Evolutionary conservation across 257 asterid genomes (phyloP).

Genomic region (Verbascum thapsus): DNA sequence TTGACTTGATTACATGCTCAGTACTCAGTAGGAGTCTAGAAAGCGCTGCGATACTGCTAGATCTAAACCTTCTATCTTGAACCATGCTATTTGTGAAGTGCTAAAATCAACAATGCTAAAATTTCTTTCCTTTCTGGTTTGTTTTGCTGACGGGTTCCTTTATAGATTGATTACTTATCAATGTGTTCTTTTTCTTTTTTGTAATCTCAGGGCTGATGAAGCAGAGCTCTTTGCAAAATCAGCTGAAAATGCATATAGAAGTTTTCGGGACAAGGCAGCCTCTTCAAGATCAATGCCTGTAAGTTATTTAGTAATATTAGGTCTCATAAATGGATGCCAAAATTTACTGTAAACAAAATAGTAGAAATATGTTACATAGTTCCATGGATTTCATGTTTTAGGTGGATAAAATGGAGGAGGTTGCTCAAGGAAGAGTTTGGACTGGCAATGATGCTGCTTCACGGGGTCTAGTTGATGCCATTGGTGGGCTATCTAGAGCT

Average conservation of each 20-base stretch:
- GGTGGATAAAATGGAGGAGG: conserved; percentile 93
- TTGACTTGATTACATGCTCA: no score
- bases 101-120: no score
- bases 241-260: conserved; percentile 73
- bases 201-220: conserved; percentile 73
- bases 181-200: background rate
- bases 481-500: conserved; percentile 90
- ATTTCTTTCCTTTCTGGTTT: no score
- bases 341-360: background rate
- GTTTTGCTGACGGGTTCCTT: conserved; percentile 1
- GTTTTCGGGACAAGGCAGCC: conserved; percentile 94
- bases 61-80: no score
- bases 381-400: conserved; percentile 39
- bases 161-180: background rate
- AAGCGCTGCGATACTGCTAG: no score
- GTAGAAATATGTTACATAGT: conserved; percentile 10
- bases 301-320: conserved; percentile 38
- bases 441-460: conserved; percentile 89
- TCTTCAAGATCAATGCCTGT: conserved; percentile 94
- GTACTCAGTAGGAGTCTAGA: no score
- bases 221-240: conserved; percentile 92
- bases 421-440: conserved; percentile 99
- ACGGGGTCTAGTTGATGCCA: conserved; percentile 87
- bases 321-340: conserved; percentile 13
- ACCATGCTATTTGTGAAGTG: no score